These are phyloP conservation scores for Vaccinium myrtillus DNA, from an alignment of 148 eudicot species.

Conservation along the genomic window DNA sequence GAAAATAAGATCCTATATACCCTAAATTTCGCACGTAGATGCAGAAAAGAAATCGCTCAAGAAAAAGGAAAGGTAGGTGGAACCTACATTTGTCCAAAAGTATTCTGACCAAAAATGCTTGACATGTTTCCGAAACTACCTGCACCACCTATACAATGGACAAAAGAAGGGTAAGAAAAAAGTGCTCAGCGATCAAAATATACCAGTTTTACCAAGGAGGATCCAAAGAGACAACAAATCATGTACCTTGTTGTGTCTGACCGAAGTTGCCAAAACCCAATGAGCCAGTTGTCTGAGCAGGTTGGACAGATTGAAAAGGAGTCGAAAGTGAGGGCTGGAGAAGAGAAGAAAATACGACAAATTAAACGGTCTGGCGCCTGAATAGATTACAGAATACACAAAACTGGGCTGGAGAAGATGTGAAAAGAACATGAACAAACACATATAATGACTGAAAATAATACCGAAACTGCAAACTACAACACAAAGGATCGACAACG, in stretches of 20 bases:
- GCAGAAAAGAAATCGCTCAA: neutral
- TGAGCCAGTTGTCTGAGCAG: conserved; percentile 53
- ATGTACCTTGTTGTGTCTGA: conserved; percentile 63
- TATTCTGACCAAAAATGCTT: conserved; percentile 59
- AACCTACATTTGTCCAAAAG: conserved; percentile 73
- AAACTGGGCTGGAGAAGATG: neutral
- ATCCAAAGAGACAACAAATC: neutral
- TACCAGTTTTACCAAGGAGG: conserved; percentile 5
- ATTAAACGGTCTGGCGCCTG: neutral
- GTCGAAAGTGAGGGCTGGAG: conserved; percentile 67
- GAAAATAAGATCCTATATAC: neutral
- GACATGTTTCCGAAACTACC: conserved; percentile 59
- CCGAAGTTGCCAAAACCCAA: conserved; percentile 64
- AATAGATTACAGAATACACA: neutral
- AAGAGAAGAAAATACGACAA: neutral
- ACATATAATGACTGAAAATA: neutral
- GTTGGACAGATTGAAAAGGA: conserved; percentile 63
- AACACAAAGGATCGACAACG: neutral
- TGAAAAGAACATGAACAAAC: neutral
- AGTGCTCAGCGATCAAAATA: conserved; percentile 11
- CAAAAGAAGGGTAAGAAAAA: neutral
- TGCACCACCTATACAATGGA: conserved; percentile 38
- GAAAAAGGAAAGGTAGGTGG: conserved; percentile 6
- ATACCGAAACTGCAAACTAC: neutral
- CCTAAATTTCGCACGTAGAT: neutral